Evolutionary conservation across 495 filamentous ascomycete genomes (phyloP).

Genomic region (Lindgomyces ingoldianus): DNA sequence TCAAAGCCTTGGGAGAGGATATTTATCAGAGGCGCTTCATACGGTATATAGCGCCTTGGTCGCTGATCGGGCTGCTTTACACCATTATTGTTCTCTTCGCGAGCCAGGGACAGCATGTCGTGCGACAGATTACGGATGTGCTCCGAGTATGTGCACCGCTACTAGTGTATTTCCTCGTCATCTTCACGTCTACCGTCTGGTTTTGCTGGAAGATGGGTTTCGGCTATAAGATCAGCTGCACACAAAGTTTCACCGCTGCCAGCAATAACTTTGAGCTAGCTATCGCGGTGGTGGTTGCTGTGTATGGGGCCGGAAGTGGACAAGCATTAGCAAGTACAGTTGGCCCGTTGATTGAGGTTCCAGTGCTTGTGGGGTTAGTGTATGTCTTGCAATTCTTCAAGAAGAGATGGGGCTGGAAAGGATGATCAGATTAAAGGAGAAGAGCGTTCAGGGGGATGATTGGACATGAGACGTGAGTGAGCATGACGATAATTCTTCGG

Average conservation of each 20-base stretch:
- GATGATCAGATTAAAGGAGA: slow-evolving; percentile 2
- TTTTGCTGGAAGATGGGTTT: slow-evolving; percentile 58
- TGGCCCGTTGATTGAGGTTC: slow-evolving; percentile 89
- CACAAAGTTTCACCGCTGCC: slow-evolving; percentile 90
- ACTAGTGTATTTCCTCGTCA: slow-evolving; percentile 46
- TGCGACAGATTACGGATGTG: slow-evolving; percentile 46
- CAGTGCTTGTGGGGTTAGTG: slow-evolving; percentile 77
- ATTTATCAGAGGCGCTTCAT: slow-evolving; percentile 43
- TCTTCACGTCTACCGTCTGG: slow-evolving; percentile 40
- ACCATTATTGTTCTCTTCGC: slow-evolving; percentile 48
- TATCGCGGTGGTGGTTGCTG: slow-evolving; percentile 86
- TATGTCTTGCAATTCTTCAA: slow-evolving; percentile 69
- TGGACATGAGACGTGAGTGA: too few species aligned
- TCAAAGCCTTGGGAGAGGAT: slow-evolving; percentile 35
- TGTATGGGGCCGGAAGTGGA: slow-evolving; percentile 76
- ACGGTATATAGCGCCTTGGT: slow-evolving; percentile 42
- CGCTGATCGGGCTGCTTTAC: slow-evolving; percentile 46
- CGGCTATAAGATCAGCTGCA: slow-evolving; percentile 68
- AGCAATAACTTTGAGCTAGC: slow-evolving; percentile 96
- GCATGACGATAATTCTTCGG: too few species aligned
- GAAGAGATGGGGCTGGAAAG: slow-evolving; percentile 58
- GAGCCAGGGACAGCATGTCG: slow-evolving; percentile 42
- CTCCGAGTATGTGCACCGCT: slow-evolving; percentile 45
- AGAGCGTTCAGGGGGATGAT: neutral
- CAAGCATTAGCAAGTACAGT: slow-evolving; percentile 90